These are phyloP conservation scores for Chaetomium tenue DNA, from an alignment of 495 filamentous ascomycete species.

Conservation along the genomic window DNA sequence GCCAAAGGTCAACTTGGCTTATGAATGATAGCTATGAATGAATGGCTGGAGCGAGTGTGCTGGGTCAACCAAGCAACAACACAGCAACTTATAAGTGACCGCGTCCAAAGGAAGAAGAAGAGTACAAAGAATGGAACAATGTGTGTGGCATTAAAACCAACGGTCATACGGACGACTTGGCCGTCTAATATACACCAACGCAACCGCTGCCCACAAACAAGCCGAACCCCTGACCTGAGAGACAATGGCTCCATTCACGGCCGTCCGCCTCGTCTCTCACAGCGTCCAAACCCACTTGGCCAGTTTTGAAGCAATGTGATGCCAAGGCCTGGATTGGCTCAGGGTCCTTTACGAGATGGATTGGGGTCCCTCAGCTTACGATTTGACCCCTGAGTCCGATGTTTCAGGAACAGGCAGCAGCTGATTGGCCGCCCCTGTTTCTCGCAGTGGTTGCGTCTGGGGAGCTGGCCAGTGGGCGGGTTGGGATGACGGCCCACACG, in stretches of 20 bases:
- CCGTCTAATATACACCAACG: constrained; percentile 9
- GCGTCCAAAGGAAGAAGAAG: not conserved
- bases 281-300: not conserved
- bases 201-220: not conserved
- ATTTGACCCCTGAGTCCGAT: not conserved
- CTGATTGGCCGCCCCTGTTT: constrained; percentile 8
- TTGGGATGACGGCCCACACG: not conserved
- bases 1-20: not conserved
- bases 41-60: not conserved
- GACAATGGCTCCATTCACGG: not conserved
- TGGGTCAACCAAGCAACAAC: not conserved
- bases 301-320: constrained; percentile 9
- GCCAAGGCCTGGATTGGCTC: constrained; percentile 15
- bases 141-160: not conserved
- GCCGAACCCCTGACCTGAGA: not conserved
- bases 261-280: not conserved
- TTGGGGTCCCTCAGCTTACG: too few species aligned
- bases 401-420: not conserved
- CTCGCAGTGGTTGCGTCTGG: not conserved
- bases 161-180: not conserved
- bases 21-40: too few species aligned
- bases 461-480: not conserved
- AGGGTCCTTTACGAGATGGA: too few species aligned
- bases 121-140: constrained; percentile 3
- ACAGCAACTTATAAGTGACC: not conserved